Evolutionary conservation across 2,329 filamentous ascomycete genomes (phyloP).

Genomic region (Penicillium carneum): DNA sequence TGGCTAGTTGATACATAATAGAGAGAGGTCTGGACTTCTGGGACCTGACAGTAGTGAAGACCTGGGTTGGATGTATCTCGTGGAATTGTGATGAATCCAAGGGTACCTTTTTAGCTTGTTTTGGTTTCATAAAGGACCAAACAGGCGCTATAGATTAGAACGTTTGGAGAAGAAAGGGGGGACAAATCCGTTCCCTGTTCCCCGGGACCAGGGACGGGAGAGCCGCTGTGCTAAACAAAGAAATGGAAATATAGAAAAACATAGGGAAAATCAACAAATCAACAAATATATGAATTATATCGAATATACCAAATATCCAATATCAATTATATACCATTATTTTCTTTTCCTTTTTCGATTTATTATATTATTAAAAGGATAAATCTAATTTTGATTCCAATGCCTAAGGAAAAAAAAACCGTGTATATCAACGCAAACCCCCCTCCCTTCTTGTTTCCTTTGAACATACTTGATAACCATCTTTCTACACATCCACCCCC

Average conservation of each 20-base stretch:
- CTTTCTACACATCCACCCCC: conserved; percentile 25
- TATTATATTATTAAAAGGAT: conserved; percentile 16
- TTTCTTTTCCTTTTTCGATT: conserved; percentile 17
- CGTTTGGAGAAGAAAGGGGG: conserved; percentile 41
- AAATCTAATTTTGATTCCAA: conserved; percentile 15
- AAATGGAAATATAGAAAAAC: conserved; percentile 15
- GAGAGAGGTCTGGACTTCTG: conserved; percentile 25
- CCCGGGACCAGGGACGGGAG: conserved; percentile 44
- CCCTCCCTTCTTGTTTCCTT: conserved; percentile 20
- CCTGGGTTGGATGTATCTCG: conserved; percentile 27
- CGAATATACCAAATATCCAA: neutral
- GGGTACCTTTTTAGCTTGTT: neutral
- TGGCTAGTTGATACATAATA: conserved; percentile 18
- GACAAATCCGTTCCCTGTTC: conserved; percentile 41
- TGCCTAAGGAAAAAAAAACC: conserved; percentile 19
- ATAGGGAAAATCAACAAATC: too few species aligned
- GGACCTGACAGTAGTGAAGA: conserved; percentile 6
- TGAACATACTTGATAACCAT: conserved; percentile 28
- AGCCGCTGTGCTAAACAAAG: conserved; percentile 44
- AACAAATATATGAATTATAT: too few species aligned
- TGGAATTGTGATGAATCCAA: conserved; percentile 34
- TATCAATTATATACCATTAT: neutral
- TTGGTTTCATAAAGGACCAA: neutral
- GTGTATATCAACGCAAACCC: conserved; percentile 45
- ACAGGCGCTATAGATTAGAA: conserved; percentile 10